Conservation (phyloP, 2,329 filamentous ascomycete genomes). For the Penicillium thymicola region DNA sequence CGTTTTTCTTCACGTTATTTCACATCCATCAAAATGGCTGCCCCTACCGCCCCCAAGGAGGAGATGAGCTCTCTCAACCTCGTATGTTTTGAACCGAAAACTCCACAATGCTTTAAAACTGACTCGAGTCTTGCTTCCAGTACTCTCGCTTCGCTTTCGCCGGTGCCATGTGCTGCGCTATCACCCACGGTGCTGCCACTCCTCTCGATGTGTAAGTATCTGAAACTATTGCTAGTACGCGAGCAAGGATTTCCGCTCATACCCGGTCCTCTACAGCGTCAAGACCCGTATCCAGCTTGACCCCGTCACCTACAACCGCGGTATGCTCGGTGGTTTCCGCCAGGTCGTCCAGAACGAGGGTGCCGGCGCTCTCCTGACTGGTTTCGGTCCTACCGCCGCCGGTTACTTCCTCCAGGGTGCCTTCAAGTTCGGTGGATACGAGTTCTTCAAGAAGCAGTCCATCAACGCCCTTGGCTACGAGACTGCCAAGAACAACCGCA, state of each 20-base stretch:
- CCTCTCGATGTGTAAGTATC: slow-evolving; percentile 96
- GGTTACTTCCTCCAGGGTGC: slow-evolving; percentile 94
- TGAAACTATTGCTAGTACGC: not conserved
- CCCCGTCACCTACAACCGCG: slow-evolving; percentile 81
- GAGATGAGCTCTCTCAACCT: slow-evolving; percentile 65
- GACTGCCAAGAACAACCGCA: slow-evolving; percentile 73
- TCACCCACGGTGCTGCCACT: slow-evolving; percentile 95
- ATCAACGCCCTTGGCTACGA: slow-evolving; percentile 78
- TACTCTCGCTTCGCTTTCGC: slow-evolving; percentile 89
- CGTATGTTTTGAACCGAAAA: slow-evolving; percentile 6
- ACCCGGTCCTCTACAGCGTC: slow-evolving; percentile 57
- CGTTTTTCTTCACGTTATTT: slow-evolving; percentile 14
- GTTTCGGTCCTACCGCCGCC: slow-evolving; percentile 78
- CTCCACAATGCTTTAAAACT: slow-evolving; percentile 47
- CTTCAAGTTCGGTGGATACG: slow-evolving; percentile 92
- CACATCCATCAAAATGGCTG: slow-evolving; percentile 38
- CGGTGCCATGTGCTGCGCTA: slow-evolving; percentile 94
- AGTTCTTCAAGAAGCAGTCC: slow-evolving; percentile 92
- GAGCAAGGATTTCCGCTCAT: not conserved
- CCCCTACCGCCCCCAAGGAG: slow-evolving; percentile 47
- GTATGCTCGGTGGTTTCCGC: slow-evolving; percentile 80
- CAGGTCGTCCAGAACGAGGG: slow-evolving; percentile 83
- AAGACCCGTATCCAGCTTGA: slow-evolving; percentile 96
- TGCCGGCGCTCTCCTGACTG: slow-evolving; percentile 79
- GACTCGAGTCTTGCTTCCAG: not conserved